Base-by-base conservation (phyloP, 495 filamentous ascomycete genomes). In the Daldinia caldariorum region DNA sequence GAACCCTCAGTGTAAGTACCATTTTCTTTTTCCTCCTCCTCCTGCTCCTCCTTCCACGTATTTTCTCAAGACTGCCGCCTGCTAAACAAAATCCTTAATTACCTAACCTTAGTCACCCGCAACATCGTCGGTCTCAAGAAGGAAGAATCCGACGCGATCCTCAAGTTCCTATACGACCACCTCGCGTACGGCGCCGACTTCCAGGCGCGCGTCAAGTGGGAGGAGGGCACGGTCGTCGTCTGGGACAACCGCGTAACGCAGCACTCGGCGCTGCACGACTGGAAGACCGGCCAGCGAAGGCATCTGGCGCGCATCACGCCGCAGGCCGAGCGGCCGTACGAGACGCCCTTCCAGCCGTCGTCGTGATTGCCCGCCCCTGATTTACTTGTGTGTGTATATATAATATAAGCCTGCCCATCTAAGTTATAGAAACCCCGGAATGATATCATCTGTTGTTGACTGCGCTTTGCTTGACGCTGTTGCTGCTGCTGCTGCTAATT, bases 141-240 rank as follows among this genome's bases (percentile, higher is more conserved):
- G 75, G 90, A 92, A 70, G 92, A 94, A 72, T 90, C 89, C 41
- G 90, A 95, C 58, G 83, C 80, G n/a, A 80, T 94, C 16, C 82
- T 95, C 67, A 94, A 95, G 71, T 97, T 97, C 82, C 82, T 97
- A 10, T 95, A 92, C 81, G 89, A 94, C 77, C 94, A 97, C 75
- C 89, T 96, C 41, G 87, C 90, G 4, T 88, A 84, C 26, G 91
- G 94, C 14, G 88, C 90, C 71, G 93, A 97, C 80, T 94, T 95
- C 84, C 94, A 97, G 72, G 89, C 88, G 8, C 84, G 94, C n/a
- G 88, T 97, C 54, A 89, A 90, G 69, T 97, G 93, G 93, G 86
- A 90, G 69, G 85, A 88, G 10, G 86, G 87, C 39, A 95, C 92
- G 2, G 93, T 97, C 26, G 91, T 97, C 8, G 90, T 97, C 10